phyloP scores from a whole-genome alignment of 164 flowering plant genomes.

The Nymphaea colorata region DNA sequence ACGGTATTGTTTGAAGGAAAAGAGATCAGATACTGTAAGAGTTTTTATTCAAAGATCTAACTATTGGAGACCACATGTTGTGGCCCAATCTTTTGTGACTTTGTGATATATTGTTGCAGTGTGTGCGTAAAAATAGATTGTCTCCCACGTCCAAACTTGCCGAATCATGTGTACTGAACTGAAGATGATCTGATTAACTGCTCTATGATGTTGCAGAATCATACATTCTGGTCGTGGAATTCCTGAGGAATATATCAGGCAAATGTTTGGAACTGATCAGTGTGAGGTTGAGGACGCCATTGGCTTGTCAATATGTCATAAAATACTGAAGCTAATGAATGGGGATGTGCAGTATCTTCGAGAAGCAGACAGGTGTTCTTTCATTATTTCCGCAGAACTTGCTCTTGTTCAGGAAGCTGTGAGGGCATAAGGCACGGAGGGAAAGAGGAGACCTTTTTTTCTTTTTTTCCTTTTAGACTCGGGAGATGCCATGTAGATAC shows the following conservation, averaged over 20 bases:
- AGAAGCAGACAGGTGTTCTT: conserved; percentile 63
- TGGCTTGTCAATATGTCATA: conserved; percentile 63
- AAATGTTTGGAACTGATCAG: conserved; percentile 59
- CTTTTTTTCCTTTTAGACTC: background rate
- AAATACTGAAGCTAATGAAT: conserved; percentile 81
- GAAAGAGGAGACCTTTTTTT: too few species aligned
- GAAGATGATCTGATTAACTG: background rate
- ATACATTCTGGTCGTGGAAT: conserved; percentile 62
- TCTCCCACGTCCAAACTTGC: background rate
- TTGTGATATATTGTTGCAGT: too few species aligned
- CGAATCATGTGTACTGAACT: background rate
- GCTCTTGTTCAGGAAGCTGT: conserved; percentile 29
- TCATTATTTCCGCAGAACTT: conserved; percentile 66
- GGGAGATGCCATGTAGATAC: background rate
- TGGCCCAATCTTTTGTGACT: too few species aligned
- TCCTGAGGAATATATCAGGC: conserved; percentile 63
- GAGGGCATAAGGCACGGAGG: background rate
- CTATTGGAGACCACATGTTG: too few species aligned
- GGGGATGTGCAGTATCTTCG: conserved; percentile 83
- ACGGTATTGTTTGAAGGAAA: too few species aligned
- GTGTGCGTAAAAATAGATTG: too few species aligned
- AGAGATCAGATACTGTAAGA: too few species aligned
- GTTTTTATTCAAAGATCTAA: too few species aligned
- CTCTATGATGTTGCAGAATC: conserved; percentile 32
- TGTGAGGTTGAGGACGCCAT: conserved; percentile 68